Percentiles rank a stretch among this genome's conserved stretches.
These are phyloP conservation scores for Cynara cardunculus DNA, from an alignment of 129 eudicot species.

Conservation along the genomic window DNA sequence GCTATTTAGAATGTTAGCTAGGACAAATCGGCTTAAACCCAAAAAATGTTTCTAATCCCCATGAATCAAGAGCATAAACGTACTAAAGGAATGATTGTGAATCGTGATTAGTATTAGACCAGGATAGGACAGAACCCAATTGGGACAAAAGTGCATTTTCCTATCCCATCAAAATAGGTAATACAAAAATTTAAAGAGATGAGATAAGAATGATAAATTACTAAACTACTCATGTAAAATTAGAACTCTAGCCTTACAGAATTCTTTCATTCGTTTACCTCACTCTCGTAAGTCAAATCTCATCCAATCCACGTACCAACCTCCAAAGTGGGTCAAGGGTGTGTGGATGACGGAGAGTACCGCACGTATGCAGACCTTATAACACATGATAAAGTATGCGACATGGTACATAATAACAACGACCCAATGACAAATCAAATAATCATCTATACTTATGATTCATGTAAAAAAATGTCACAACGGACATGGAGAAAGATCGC, in stretches of 20 bases:
- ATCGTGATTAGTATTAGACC: too few relatives aligned
- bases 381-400: background rate
- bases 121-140: background rate
- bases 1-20: too few relatives aligned
- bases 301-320: background rate
- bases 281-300: background rate
- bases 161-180: too few relatives aligned
- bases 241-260: background rate
- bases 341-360: background rate
- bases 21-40: too few relatives aligned
- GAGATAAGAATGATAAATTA: background rate
- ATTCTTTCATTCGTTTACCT: background rate
- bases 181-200: too few relatives aligned
- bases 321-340: background rate
- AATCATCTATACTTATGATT: background rate
- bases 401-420: background rate
- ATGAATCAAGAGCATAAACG: too few relatives aligned
- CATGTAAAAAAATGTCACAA: constrained; percentile 2
- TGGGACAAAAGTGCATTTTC: background rate
- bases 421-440: background rate
- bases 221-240: background rate
- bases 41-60: too few relatives aligned
- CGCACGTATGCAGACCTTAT: background rate
- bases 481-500: background rate
- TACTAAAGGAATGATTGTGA: too few relatives aligned